Percentiles rank a stretch among this genome's conserved stretches.
Conservation (phyloP, 2,329 filamentous ascomycete species). For the Cladosporium sp. region DNA sequence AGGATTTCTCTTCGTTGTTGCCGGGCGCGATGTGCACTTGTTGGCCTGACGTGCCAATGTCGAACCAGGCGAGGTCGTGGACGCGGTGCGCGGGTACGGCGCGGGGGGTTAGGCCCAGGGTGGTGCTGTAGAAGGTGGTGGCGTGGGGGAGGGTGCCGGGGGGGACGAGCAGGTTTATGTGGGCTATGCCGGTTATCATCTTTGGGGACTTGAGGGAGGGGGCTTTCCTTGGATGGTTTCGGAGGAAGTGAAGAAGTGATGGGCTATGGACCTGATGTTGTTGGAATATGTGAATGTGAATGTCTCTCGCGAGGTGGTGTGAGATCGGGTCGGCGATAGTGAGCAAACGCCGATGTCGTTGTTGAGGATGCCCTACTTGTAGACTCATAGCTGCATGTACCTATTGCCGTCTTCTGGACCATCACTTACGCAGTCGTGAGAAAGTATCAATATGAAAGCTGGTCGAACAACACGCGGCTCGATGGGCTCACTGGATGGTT, state of each 20-base stretch:
- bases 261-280: too few relatives aligned
- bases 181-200: slow-evolving; percentile 57
- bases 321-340: slow-evolving; percentile 3
- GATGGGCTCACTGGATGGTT: neutral
- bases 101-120: slow-evolving; percentile 55
- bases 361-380: neutral
- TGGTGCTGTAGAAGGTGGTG: slow-evolving; percentile 56
- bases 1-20: slow-evolving; percentile 43
- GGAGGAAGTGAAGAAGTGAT: too few relatives aligned
- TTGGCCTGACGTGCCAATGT: slow-evolving; percentile 56
- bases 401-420: neutral
- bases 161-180: slow-evolving; percentile 62
- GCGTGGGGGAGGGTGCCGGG: slow-evolving; percentile 53
- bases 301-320: neutral
- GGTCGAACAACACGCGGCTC: too few relatives aligned
- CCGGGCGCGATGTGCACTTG: slow-evolving; percentile 59
- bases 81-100: slow-evolving; percentile 56
- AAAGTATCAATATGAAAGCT: neutral
- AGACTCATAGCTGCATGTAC: neutral
- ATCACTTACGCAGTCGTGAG: neutral
- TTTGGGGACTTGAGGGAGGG: neutral
- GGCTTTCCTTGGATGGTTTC: too few relatives aligned
- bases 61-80: slow-evolving; percentile 59
- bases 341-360: slow-evolving; percentile 5
- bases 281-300: neutral